Base-by-base conservation (phyloP, 2,329 filamentous ascomycete species). In the Fusarium setosum region DNA sequence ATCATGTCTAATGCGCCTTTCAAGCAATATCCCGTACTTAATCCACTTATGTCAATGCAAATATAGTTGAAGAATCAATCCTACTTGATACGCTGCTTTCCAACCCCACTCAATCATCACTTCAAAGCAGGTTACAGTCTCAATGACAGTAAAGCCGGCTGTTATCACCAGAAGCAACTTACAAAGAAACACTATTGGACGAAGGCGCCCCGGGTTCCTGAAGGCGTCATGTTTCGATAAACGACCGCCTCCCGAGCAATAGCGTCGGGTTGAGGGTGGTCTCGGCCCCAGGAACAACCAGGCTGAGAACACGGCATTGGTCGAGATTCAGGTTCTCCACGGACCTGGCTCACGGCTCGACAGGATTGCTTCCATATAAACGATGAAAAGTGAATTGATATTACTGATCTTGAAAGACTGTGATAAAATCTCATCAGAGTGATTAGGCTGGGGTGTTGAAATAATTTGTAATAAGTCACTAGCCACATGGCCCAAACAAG, bases 391-490 rank as follows among this genome's bases (percentile, higher is more conserved):
- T 47, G 17, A 48, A 67, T 60, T 61, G 45, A 4, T 26, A 50
- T 45, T 47, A 31, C 21, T 20, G 26, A 40, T 24, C 11, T 26
- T 17, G 35, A 55, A n/a, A 55, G 41, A 50, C 24, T 48, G 34
- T 51, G 18, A 24, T 10, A 51, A 38, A 35, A 17, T 7, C 42
- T 7, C 26, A 11, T 9, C 11, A 11, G 8, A 29, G 9, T 47
- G 21, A 37, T 13, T 31, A 40, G 42, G 3, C n/a, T 49, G 26
- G 23, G 11, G 7, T 26, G 10, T 24, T 38, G 12, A 29, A 31
- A 17, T 37, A 20, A 64, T 67, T 64, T 64, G 63, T 38, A 40
- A 66, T 52, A 54, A 60, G 54, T 34, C 20, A 64, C 21, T 60
- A 20, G 49, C 59, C 54, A 66, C 63, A 66, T 40, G 37, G 21